These are phyloP conservation scores for Trametes meyenii DNA, from an alignment of 768 basidiomycete species.

Conservation along the genomic window DNA sequence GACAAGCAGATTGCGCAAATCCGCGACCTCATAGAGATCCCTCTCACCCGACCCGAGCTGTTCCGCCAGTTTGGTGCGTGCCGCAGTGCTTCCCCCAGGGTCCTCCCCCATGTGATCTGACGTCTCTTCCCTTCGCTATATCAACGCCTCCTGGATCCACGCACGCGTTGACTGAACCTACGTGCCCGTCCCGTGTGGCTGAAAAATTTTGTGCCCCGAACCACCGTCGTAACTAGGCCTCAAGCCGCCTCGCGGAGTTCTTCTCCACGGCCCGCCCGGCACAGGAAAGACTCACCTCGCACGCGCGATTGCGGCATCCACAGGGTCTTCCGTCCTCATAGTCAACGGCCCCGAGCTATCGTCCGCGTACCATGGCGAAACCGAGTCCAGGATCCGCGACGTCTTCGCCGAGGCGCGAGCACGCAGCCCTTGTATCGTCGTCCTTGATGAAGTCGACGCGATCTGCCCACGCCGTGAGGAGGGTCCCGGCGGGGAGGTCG, in stretches of 20 bases:
- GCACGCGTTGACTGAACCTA: conserved; percentile 2
- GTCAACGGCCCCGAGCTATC: conserved; percentile 96
- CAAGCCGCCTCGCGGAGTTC: conserved; percentile 94
- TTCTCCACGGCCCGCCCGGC: conserved; percentile 94
- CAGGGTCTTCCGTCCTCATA: conserved; percentile 83
- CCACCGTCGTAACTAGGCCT: conserved; percentile 52
- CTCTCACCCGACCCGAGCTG: conserved; percentile 78
- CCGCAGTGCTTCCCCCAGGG: not conserved
- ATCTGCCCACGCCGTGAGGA: conserved; percentile 91
- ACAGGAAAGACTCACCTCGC: conserved; percentile 98
- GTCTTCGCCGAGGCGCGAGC: conserved; percentile 85
- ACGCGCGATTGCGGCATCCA: conserved; percentile 88
- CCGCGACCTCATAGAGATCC: conserved; percentile 82
- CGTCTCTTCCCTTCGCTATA: not conserved
- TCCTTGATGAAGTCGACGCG: conserved; percentile 96
- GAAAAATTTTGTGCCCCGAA: not conserved
- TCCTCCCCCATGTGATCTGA: conserved; percentile 5
- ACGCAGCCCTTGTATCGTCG: conserved; percentile 88
- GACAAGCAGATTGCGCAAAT: conserved; percentile 86
- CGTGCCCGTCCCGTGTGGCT: not conserved
- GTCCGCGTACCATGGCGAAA: conserved; percentile 96
- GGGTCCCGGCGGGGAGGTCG: conserved; percentile 90
- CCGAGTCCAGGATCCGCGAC: conserved; percentile 86
- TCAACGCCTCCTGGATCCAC: not conserved
- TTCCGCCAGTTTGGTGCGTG: conserved; percentile 69